phyloP scores from a whole-genome alignment of 1,284 basidiomycete genomes.

The Pseudozyma hubeiensis region DNA sequence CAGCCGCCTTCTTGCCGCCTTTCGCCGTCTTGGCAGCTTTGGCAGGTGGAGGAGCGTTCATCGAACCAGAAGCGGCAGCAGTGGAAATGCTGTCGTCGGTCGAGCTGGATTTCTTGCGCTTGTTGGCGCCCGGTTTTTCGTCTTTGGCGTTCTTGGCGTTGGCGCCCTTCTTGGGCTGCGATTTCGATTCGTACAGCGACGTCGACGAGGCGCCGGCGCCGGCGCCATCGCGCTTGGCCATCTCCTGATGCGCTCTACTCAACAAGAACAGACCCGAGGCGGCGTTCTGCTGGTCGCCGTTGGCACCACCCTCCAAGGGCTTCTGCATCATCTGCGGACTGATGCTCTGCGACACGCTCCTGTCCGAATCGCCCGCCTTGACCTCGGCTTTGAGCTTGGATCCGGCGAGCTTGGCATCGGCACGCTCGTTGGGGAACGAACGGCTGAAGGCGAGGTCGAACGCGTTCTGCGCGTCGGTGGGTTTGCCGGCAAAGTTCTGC shows the following conservation, averaged over 20 bases:
- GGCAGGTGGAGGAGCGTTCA: conserved; percentile 24
- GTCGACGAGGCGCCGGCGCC: conserved; percentile 4
- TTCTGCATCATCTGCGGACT: conserved; percentile 52
- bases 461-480: conserved; percentile 37
- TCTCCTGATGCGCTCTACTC: conserved; percentile 91
- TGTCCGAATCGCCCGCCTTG: conserved; percentile 21
- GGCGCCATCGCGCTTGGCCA: conserved; percentile 88
- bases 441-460: conserved; percentile 59
- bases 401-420: conserved; percentile 11
- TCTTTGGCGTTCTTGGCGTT: conserved; percentile 10
- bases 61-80: conserved; percentile 6
- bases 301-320: conserved; percentile 17
- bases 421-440: conserved; percentile 29
- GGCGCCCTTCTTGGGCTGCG: conserved; percentile 21
- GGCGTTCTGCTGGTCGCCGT: conserved; percentile 53
- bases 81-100: conserved; percentile 14
- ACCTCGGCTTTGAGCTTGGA: conserved; percentile 47
- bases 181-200: conserved; percentile 43
- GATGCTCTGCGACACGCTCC: conserved; percentile 30
- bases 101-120: conserved; percentile 55
- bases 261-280: conserved; percentile 83
- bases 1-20: conserved; percentile 68
- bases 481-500: conserved; percentile 42
- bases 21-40: conserved; percentile 64
- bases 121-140: conserved; percentile 46